These are phyloP conservation scores for Nelumbo lutea DNA, from an alignment of 164 flowering plant species.

Conservation along the genomic window DNA sequence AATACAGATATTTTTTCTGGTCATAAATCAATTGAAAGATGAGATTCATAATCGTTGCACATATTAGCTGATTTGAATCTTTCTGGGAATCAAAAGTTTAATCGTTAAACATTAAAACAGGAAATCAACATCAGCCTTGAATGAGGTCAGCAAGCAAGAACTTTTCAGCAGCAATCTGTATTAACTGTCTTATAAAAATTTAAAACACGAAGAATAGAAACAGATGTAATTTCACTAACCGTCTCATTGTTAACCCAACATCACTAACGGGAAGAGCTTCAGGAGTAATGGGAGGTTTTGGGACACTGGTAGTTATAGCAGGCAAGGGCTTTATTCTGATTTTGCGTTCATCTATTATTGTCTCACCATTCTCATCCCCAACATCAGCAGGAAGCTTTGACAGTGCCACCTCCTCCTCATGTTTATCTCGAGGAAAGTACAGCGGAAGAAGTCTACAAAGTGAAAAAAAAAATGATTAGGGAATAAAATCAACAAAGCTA, in stretches of 20 bases:
- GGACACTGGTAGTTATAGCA: conserved; percentile 34
- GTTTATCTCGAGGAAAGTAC: conserved; percentile 94
- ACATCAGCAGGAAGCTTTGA: conserved; percentile 98
- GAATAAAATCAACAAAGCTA: neutral
- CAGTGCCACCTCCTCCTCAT: conserved; percentile 87
- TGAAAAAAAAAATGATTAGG: neutral
- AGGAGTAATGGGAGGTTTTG: conserved; percentile 40
- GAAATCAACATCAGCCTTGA: too few relatives aligned
- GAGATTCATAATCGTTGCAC: too few relatives aligned
- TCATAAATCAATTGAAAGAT: too few relatives aligned
- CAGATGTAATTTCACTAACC: conserved; percentile 43
- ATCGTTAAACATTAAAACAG: too few relatives aligned
- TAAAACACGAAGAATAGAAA: neutral
- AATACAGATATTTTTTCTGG: too few relatives aligned
- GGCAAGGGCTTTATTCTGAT: conserved; percentile 94
- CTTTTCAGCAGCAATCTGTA: neutral
- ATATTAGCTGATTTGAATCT: too few relatives aligned
- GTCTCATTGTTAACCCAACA: conserved; percentile 51
- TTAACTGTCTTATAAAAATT: neutral
- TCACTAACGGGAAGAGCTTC: conserved; percentile 67
- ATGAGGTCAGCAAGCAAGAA: neutral
- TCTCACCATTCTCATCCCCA: conserved; percentile 99
- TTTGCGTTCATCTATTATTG: conserved; percentile 88
- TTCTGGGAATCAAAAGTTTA: too few relatives aligned
- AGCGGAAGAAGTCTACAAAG: conserved; percentile 85